phyloP scores from a whole-genome alignment of 2,329 filamentous ascomycete species.

The Fusarium palustre region DNA sequence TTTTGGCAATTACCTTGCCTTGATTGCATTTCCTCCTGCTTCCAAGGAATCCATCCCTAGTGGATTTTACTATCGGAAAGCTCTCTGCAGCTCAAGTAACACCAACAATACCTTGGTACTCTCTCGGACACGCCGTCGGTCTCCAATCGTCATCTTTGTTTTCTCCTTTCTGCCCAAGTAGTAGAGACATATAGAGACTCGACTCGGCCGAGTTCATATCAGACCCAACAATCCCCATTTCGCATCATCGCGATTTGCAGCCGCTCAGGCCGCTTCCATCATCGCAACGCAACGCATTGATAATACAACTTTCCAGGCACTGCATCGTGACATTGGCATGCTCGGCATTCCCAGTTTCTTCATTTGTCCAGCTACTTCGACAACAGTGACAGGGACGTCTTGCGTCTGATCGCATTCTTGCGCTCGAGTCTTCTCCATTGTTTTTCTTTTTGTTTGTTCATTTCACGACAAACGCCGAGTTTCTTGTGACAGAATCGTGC shows the following conservation, averaged over 20 bases:
- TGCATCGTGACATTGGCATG: constrained; percentile 46
- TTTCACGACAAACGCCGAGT: constrained; percentile 17
- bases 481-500: constrained; percentile 16
- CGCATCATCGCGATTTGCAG: constrained; percentile 11
- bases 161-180: constrained; percentile 9
- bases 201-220: constrained; percentile 21
- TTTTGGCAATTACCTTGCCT: constrained; percentile 1
- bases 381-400: constrained; percentile 25
- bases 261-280: constrained; percentile 32
- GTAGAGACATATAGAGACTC: constrained; percentile 16
- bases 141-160: constrained; percentile 11
- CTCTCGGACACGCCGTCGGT: constrained; percentile 25
- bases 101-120: constrained; percentile 7
- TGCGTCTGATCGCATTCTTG: constrained; percentile 16
- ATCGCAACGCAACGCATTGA: constrained; percentile 31
- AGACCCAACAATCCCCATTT: constrained; percentile 20
- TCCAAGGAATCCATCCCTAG: neutral
- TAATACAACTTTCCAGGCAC: constrained; percentile 30
- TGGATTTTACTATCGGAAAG: constrained; percentile 25
- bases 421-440: constrained; percentile 4
- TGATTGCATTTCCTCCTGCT: constrained; percentile 14
- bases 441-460: constrained; percentile 11
- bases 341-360: constrained; percentile 45
- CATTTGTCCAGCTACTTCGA: constrained; percentile 25
- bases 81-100: constrained; percentile 28